These are phyloP conservation scores for Claviceps africana DNA, from an alignment of 2,329 filamentous ascomycete species.

Conservation along the genomic window DNA sequence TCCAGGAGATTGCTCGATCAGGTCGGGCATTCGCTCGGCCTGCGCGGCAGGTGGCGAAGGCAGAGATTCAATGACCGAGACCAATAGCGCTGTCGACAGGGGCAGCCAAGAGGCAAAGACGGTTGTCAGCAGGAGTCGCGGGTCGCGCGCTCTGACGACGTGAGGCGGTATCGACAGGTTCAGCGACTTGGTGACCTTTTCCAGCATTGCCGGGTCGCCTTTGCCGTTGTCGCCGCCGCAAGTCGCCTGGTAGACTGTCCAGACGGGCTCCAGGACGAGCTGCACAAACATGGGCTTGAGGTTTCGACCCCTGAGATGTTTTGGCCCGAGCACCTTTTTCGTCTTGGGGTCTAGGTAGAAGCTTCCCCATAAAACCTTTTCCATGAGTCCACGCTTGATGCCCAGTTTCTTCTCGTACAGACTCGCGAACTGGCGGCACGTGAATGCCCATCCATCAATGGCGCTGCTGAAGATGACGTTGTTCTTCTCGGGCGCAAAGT, in stretches of 20 bases:
- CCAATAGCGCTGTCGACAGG: constrained; percentile 78
- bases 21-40: constrained; percentile 59
- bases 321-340: constrained; percentile 78
- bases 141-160: constrained; percentile 68
- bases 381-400: constrained; percentile 74
- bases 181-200: constrained; percentile 91
- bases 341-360: constrained; percentile 96
- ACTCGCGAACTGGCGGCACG: constrained; percentile 80
- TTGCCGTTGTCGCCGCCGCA: constrained; percentile 69
- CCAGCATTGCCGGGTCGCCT: constrained; percentile 67
- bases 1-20: constrained; percentile 71
- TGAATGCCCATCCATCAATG: constrained; percentile 98
- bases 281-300: constrained; percentile 98
- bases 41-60: constrained; percentile 75
- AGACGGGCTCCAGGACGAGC: constrained; percentile 85
- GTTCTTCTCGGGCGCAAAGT: constrained; percentile 95
- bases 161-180: constrained; percentile 75
- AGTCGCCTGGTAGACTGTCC: constrained; percentile 89
- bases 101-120: constrained; percentile 86
- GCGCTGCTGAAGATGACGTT: constrained; percentile 98
- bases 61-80: constrained; percentile 86
- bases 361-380: constrained; percentile 93
- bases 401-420: constrained; percentile 95
- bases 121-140: constrained; percentile 68
- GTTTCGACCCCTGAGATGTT: constrained; percentile 82